Conservation (phyloP, 148 eudicot genomes). For the Chenopodium album region DNA sequence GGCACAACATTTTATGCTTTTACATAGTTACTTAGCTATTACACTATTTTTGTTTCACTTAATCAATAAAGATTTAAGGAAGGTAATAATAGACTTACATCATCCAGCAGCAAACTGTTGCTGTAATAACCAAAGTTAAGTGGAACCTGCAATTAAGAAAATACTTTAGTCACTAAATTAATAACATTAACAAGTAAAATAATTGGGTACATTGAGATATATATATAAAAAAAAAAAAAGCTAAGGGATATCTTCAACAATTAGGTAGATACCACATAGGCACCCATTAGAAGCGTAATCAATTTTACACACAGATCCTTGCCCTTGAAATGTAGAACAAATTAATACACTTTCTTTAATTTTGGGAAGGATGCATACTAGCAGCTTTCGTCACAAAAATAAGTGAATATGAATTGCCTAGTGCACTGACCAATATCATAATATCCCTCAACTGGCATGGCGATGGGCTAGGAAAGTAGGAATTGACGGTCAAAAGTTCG, state of each 20-base stretch:
- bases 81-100: constrained; percentile 58
- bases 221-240: too few species aligned
- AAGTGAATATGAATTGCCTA: too few species aligned
- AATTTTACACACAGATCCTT: background rate
- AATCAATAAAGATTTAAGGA: background rate
- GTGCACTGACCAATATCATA: too few species aligned
- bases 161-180: background rate
- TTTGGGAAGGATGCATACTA: background rate
- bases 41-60: background rate
- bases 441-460: too few species aligned
- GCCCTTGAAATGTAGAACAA: background rate
- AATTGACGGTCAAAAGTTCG: too few species aligned
- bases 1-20: background rate
- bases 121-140: constrained; percentile 76
- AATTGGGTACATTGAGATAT: too few species aligned
- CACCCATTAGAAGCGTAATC: background rate
- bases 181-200: background rate
- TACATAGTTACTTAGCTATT: background rate
- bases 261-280: background rate
- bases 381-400: background rate
- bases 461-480: too few species aligned
- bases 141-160: constrained; percentile 66
- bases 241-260: background rate
- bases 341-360: background rate
- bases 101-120: constrained; percentile 96